These are phyloP conservation scores for Tagetes erecta DNA, from an alignment of 129 eudicot genomes.

Conservation along the genomic window DNA sequence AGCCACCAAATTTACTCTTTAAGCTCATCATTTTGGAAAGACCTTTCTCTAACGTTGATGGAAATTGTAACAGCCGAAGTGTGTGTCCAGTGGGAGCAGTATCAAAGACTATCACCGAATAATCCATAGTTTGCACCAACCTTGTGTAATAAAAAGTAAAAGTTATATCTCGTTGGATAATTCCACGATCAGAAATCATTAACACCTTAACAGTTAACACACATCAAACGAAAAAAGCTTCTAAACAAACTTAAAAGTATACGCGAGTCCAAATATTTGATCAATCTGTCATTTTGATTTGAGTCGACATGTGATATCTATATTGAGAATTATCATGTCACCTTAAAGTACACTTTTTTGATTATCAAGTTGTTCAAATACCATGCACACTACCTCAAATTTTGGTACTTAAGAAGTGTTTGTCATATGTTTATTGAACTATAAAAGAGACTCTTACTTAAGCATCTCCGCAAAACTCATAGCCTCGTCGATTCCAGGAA, in stretches of 20 bases:
- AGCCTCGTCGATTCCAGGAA: constrained; percentile 98
- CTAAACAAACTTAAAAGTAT: not conserved
- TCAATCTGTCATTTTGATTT: not conserved
- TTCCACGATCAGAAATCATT: not conserved
- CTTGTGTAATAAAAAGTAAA: constrained; percentile 36
- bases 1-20: constrained; percentile 92
- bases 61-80: constrained; percentile 89
- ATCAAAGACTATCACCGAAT: constrained; percentile 94
- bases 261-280: not conserved
- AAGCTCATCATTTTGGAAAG: constrained; percentile 80
- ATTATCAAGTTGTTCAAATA: constrained; percentile 1
- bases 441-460: constrained; percentile 53
- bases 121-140: constrained; percentile 98
- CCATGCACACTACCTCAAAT: constrained; percentile 4
- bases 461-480: constrained; percentile 99
- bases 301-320: not conserved
- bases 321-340: not conserved
- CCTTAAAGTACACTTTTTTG: not conserved
- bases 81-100: constrained; percentile 99
- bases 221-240: not conserved
- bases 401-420: not conserved
- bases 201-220: not conserved
- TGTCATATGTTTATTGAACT: not conserved
- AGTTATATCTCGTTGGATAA: not conserved
- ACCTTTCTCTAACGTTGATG: constrained; percentile 96